Conservation (phyloP, 2,329 filamentous ascomycete species). For the Fusarium burgessii region DNA sequence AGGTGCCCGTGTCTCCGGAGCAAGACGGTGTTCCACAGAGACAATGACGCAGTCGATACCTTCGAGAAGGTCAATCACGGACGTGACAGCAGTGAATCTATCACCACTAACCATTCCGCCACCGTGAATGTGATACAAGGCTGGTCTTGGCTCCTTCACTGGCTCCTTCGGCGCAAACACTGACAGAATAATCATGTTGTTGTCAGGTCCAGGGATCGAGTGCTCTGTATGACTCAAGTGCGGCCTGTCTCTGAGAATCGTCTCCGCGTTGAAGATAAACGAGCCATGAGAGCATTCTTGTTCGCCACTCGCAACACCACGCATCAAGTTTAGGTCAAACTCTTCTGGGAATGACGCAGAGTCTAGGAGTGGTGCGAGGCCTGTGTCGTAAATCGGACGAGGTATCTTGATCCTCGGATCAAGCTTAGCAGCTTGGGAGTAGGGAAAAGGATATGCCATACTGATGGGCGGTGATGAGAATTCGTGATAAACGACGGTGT, state of each 20-base stretch:
- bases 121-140: constrained; percentile 7
- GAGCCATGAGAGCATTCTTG: constrained; percentile 12
- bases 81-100: background rate
- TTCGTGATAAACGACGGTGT: accelerated
- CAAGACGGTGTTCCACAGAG: constrained; percentile 8
- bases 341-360: constrained; percentile 13
- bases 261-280: constrained; percentile 8
- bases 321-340: constrained; percentile 10
- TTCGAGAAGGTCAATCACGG: background rate
- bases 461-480: accelerated
- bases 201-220: background rate
- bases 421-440: constrained; percentile 11
- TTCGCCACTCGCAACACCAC: background rate
- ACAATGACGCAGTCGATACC: background rate
- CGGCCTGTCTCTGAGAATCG: background rate
- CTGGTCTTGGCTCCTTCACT: background rate
- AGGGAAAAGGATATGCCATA: constrained; percentile 4
- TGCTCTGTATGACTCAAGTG: constrained; percentile 1
- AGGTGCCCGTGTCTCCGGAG: background rate
- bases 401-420: constrained; percentile 6
- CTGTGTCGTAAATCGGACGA: background rate
- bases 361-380: background rate
- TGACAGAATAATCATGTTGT: background rate
- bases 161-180: background rate
- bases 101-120: constrained; percentile 11